Base-by-base conservation (phyloP, 257 asterid genomes). In the Solanum gandarillasii region DNA sequence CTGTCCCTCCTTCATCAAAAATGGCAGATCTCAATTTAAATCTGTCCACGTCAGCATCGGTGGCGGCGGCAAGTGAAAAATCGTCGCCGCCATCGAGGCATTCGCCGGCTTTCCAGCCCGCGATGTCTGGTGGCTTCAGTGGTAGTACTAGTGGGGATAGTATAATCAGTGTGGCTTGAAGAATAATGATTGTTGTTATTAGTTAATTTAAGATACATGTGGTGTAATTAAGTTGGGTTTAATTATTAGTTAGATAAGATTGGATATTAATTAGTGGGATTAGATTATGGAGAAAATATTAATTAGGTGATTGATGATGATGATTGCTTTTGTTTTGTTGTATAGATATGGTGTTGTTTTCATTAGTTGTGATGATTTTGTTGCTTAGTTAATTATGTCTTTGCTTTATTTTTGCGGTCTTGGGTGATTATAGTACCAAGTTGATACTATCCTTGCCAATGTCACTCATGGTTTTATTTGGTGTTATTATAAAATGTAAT, bases 151-250 rank as follows among this genome's bases (percentile, higher is more conserved):
- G 98, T 91, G 98, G 98, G 89, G 98, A 97, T 89, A 92, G 94
- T 92, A 95, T 95, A 88, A 95, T 96, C 25, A 95, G 98, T 88
- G 99, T 96, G 73, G 98, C 99, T 89, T 96, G 93, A 96, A 86
- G 94, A 95, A 86, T n/a, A 32, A 21, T 87, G 91, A 75, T 41
- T 74, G 60, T 58, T 72, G 73, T 60, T 88, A 43, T 86, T 89
- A 58, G 68, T 86, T 89, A 58, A 72, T 52, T 91, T 88, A 89
- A 90, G 93, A 83, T 89, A 48, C 91, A 36, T 94, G 90, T 87
- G 90, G 83, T 92, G 93, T 92, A 75, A 46, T 16, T 36, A 65
- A 65, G 27, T 35, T 41, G 87, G 83, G 86, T 84, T 55, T 55
- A 18, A 18, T 55, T 55, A 55, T 74, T 74, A 87, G 86, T 86